Evolutionary conservation across 2,329 filamentous ascomycete species (phyloP).

Genomic region (Epichloe festucae): DNA sequence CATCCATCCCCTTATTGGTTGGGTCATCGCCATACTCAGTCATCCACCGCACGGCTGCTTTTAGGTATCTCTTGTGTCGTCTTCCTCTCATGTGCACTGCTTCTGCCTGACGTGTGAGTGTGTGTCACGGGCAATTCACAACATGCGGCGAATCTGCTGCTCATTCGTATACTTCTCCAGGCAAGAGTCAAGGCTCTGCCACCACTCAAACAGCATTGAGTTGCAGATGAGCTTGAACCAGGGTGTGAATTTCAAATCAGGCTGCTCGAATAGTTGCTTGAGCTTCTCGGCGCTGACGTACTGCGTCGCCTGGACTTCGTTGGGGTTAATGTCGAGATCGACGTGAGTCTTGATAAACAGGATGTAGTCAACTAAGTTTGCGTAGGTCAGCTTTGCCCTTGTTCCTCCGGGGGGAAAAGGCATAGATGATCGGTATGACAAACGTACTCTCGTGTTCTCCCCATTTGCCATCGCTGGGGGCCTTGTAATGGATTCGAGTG

Average conservation of each 20-base stretch:
- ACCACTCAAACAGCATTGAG: constrained; percentile 97
- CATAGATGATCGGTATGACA: neutral
- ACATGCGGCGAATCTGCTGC: constrained; percentile 78
- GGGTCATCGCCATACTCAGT: neutral
- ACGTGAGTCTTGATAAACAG: constrained; percentile 95
- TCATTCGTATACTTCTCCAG: constrained; percentile 81
- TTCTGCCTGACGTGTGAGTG: neutral
- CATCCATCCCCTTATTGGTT: neutral
- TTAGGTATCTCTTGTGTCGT: neutral
- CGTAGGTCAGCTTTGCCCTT: neutral
- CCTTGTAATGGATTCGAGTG: constrained; percentile 96
- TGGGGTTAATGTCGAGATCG: constrained; percentile 66
- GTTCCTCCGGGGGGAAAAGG: neutral
- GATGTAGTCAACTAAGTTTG: constrained; percentile 76
- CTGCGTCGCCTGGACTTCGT: constrained; percentile 75
- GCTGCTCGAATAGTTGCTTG: constrained; percentile 73
- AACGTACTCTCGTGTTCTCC: constrained; percentile 91
- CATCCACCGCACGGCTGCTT: neutral
- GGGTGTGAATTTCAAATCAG: constrained; percentile 75
- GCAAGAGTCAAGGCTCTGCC: constrained; percentile 68
- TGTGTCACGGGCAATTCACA: constrained; percentile 2
- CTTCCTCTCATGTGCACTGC: neutral
- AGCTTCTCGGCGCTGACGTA: constrained; percentile 77
- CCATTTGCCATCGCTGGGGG: constrained; percentile 94
- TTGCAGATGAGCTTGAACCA: constrained; percentile 99